Base-by-base conservation (phyloP, 2,329 filamentous ascomycete genomes). In the Pseudogymnoascus sp. region DNA sequence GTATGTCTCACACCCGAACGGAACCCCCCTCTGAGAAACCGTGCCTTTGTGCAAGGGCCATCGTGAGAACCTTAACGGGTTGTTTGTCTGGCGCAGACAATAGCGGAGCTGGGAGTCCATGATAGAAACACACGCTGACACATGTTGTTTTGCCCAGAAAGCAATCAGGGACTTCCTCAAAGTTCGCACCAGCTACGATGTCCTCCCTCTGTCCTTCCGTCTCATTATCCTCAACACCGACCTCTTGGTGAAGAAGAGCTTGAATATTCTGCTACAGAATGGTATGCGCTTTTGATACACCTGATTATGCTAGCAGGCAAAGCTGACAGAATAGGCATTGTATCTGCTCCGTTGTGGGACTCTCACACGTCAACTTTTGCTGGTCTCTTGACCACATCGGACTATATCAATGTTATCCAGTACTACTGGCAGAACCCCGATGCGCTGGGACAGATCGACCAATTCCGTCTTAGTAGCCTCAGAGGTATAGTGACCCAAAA, bases 401-500 rank as follows among this genome's bases (percentile, higher is more conserved):
- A 99, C 76, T 99, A 94, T 74, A 95, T 99, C 77, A 99, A 99
- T 71, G 88, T 99, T 62, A 96, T 99, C 39, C 93, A 97, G 74
- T 99, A 99, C 76, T 97, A 99, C 79, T 97, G 91, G 80, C 92
- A 97, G 75, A 95, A 94, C 68, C 94, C 93, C 2, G 90, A 96
- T 67, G 89, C 92, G 62, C 83, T 97, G 64, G 85, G 87, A 66
- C 87, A 93, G 71, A 89, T 99, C 68, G 94, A 97, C 67, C 90
- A 96, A 74, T 97, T 99, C 73, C 87, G 91, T 53, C 78, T 99
- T 64, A 93, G 90, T 76, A 96, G 91, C 71, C 82, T 99, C 62
- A 84, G 93, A 82, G 90, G 92, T 96, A 79, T 36, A 57, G 60
- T n/a, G 59, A 60, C 57, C 62, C 60, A 59, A 66, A 68, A 22